Evolutionary conservation across 2,329 filamentous ascomycete genomes (phyloP).

Genomic region (Didymella glomerata): DNA sequence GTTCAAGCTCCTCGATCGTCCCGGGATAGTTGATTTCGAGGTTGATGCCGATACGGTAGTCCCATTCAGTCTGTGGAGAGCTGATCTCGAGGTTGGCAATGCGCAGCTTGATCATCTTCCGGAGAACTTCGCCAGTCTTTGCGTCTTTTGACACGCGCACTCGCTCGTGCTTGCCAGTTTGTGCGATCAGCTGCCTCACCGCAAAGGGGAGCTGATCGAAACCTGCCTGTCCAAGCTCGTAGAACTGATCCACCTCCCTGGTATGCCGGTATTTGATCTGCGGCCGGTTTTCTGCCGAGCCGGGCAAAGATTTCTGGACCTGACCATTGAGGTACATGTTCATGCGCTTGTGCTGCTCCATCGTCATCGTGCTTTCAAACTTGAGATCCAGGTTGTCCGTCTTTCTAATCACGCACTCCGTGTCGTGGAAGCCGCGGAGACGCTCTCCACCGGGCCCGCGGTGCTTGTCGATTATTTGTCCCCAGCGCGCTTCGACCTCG

Average conservation of each 20-base stretch:
- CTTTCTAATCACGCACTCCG: slow-evolving; percentile 51
- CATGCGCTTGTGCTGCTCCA: slow-evolving; percentile 85
- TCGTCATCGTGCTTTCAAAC: slow-evolving; percentile 90
- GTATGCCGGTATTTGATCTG: slow-evolving; percentile 82
- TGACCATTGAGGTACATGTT: slow-evolving; percentile 84
- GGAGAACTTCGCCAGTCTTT: slow-evolving; percentile 72
- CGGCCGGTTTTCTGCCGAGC: slow-evolving; percentile 57
- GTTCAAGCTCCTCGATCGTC: slow-evolving; percentile 62
- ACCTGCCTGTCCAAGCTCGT: slow-evolving; percentile 61
- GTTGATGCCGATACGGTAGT: slow-evolving; percentile 94
- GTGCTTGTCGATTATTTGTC: slow-evolving; percentile 76
- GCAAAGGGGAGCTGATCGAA: slow-evolving; percentile 55
- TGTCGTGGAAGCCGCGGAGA: slow-evolving; percentile 74
- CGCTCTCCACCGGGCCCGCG: slow-evolving; percentile 63
- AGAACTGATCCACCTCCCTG: slow-evolving; percentile 84
- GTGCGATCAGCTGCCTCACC: slow-evolving; percentile 65
- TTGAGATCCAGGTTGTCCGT: slow-evolving; percentile 35
- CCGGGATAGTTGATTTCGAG: slow-evolving; percentile 87
- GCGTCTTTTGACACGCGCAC: slow-evolving; percentile 74
- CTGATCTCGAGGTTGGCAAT: slow-evolving; percentile 87
- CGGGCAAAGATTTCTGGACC: slow-evolving; percentile 63
- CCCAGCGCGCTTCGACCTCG: slow-evolving; percentile 94
- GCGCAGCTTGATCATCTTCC: slow-evolving; percentile 91
- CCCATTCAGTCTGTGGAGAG: slow-evolving; percentile 78
- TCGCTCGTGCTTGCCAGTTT: slow-evolving; percentile 27